phyloP scores from a whole-genome alignment of 352 stramenopile genomes.

The Phytopythium chamaehyphon region DNA sequence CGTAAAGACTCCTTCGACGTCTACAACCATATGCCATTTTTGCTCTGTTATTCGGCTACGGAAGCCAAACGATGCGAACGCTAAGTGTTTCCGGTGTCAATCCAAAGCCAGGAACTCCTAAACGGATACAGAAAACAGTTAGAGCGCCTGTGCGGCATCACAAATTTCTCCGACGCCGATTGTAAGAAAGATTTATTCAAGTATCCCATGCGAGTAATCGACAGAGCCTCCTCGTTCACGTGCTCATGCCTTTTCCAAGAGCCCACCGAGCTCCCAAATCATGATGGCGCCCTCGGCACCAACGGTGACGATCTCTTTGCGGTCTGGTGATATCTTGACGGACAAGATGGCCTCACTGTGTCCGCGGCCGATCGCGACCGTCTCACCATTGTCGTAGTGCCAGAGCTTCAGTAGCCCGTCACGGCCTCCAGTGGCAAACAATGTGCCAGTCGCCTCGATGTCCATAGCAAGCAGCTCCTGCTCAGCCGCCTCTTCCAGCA shows the following conservation, averaged over 20 bases:
- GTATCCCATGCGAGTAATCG: neutral
- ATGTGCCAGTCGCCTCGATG: slow-evolving; percentile 84
- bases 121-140: neutral
- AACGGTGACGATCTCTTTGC: slow-evolving; percentile 92
- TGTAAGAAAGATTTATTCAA: neutral
- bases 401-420: slow-evolving; percentile 94
- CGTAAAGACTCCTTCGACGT: neutral
- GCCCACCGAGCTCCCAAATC: slow-evolving; percentile 89
- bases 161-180: too few relatives aligned
- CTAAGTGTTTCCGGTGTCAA: slow-evolving; percentile 29
- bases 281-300: slow-evolving; percentile 94
- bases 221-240: neutral
- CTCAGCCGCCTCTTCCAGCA: slow-evolving; percentile 91
- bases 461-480: slow-evolving; percentile 92
- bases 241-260: slow-evolving; percentile 21
- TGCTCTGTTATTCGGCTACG: slow-evolving; percentile 42
- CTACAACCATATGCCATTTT: slow-evolving; percentile 12
- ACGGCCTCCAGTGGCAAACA: slow-evolving; percentile 90
- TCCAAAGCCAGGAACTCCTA: slow-evolving; percentile 10
- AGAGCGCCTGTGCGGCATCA: too few relatives aligned
- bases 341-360: slow-evolving; percentile 93
- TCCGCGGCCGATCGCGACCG: slow-evolving; percentile 82
- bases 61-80: slow-evolving; percentile 28
- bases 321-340: slow-evolving; percentile 92
- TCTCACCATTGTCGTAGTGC: slow-evolving; percentile 96